A percentile compares a stretch with the other conserved stretches of the same genome.
Conservation (phyloP, 352 stramenopile species). For the Globisporangium lucens region DNA sequence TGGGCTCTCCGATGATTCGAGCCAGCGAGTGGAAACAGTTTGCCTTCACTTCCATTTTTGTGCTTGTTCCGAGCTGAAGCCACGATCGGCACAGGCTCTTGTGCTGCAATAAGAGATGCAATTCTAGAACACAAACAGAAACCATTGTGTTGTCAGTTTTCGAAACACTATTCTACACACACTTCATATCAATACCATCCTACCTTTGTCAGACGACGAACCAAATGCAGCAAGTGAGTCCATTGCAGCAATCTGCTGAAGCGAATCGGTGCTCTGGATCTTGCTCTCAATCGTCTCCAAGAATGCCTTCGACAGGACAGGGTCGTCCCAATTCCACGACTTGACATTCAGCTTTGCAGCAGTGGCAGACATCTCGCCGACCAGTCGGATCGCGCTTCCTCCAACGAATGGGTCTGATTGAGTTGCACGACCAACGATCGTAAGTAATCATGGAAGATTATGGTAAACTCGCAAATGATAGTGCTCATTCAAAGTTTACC, state of each 20-base stretch:
- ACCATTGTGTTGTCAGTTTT: background rate
- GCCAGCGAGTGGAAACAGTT: slow-evolving; percentile 72
- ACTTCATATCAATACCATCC: background rate
- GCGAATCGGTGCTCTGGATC: slow-evolving; percentile 52
- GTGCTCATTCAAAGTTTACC: slow-evolving; percentile 26
- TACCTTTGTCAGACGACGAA: slow-evolving; percentile 79
- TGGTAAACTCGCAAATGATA: background rate
- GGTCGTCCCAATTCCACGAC: slow-evolving; percentile 77
- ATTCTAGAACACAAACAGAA: slow-evolving; percentile 33
- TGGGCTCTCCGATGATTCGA: slow-evolving; percentile 49
- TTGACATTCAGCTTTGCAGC: slow-evolving; percentile 61
- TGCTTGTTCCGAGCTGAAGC: slow-evolving; percentile 51
- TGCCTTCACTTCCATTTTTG: slow-evolving; percentile 70
- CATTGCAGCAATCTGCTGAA: slow-evolving; percentile 84
- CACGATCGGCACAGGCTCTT: slow-evolving; percentile 57
- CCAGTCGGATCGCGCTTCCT: slow-evolving; percentile 63
- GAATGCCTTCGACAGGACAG: slow-evolving; percentile 73
- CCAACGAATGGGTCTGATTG: slow-evolving; percentile 70
- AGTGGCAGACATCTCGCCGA: slow-evolving; percentile 75
- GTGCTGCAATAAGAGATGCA: slow-evolving; percentile 71
- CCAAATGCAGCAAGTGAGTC: slow-evolving; percentile 78
- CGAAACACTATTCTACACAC: background rate
- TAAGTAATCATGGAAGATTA: background rate
- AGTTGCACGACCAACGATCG: slow-evolving; percentile 2
- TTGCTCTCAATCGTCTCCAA: slow-evolving; percentile 70